Base-by-base conservation (phyloP, 306 rosid genomes). In the Inga laurina region DNA sequence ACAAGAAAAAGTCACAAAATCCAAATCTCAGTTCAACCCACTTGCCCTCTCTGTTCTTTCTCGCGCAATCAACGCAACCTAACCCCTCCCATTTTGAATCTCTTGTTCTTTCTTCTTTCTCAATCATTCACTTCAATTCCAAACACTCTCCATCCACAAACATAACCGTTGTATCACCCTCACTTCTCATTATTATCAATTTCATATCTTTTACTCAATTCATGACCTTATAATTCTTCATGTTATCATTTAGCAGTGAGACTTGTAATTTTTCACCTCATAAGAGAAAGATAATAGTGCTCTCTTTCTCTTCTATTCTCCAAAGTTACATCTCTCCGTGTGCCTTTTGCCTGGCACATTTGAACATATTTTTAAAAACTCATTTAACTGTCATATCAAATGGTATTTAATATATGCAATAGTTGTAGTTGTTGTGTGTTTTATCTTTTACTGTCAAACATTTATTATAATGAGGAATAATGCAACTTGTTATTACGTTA, bases 51-150 rank as follows among this genome's bases (percentile, higher is more conserved):
- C 27, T 69, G 21, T 43, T 49, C 81, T 86, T 84, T 78, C 74
- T 75, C 44, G 83, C 92, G 94, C 94, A 88, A 89, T 89, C 93
- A 81, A 8, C 90, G 94, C 90, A 41, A 10, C 75, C 75, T n/a
- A 84, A 79, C 86, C 91, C 52, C 86, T 77, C 13, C 52, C 30
- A 65, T 80, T 80, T 80, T 80, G 30, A 81, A 71, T 76, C 84
- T 71, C 8, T 57, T 51, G 43, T 39, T 39, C 48, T 8, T 15
- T n/a, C 15, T 57, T n/a, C 34, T 10, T 3, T 27, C 16, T 9
- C 27, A 22, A 30, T 62, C 34, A 62, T 24, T 59, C 13, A 59
- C 30, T 8, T 57, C 64, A 0, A 5, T 54, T 54, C 24, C 62
- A 54, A 21, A 51, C 57, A 14, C n/a, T 57, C 66, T 21, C 30